Evolutionary conservation across 768 basidiomycete genomes (phyloP).

Genomic region (Pleurotus citrinopileatus): DNA sequence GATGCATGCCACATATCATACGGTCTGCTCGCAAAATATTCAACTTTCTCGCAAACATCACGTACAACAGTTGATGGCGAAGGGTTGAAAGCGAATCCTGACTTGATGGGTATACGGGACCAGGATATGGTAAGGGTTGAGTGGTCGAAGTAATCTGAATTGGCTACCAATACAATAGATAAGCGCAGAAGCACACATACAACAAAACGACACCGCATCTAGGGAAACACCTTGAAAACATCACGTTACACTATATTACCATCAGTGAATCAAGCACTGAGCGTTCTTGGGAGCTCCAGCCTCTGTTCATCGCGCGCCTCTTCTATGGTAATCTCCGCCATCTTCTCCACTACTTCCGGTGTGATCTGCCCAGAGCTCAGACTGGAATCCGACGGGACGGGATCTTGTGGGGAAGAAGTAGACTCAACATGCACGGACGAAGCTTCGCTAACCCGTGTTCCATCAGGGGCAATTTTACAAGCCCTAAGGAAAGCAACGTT

Average conservation of each 20-base stretch:
- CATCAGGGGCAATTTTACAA: constrained; percentile 55
- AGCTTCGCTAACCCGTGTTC: constrained; percentile 36
- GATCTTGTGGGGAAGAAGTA: neutral
- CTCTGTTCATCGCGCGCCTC: neutral
- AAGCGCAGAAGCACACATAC: no score
- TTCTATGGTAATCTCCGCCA: neutral
- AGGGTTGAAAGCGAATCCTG: no score
- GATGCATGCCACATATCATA: no score
- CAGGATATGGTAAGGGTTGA: no score
- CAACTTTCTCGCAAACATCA: no score
- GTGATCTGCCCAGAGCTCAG: constrained; percentile 4
- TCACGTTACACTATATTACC: neutral
- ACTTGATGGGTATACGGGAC: no score
- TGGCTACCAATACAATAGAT: no score
- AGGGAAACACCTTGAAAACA: neutral
- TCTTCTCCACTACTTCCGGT: constrained; percentile 3
- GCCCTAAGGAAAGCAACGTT: constrained; percentile 31
- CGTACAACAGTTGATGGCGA: no score
- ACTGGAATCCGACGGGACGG: neutral
- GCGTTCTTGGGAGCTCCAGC: neutral
- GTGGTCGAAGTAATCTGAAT: no score
- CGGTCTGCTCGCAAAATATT: no score
- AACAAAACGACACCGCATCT: neutral
- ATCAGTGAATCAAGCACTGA: neutral
- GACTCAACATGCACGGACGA: neutral